Base-by-base conservation (phyloP, 2,329 filamentous ascomycete species). In the Diaporthe capsici region DNA sequence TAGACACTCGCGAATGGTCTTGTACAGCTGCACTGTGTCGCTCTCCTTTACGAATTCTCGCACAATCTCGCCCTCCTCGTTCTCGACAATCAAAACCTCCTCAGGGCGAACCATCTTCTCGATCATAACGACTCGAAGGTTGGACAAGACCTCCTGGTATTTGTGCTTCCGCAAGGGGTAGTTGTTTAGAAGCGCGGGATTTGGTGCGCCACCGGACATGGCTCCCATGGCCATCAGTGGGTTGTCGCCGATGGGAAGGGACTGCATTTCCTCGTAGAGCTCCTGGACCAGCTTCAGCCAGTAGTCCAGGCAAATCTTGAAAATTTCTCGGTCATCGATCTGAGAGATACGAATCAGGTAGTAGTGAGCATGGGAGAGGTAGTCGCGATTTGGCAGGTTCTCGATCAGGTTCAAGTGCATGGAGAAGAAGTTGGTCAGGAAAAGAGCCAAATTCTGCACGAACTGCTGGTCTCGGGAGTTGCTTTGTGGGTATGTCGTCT, bases 81-180 rank as follows among this genome's bases (percentile, higher is more conserved):
- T 99, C 86, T 99, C 97, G n/a, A 99, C 97, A 81, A 99, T 97
- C 80, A 99, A 85, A 12, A 99, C 97, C 86, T 99, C 97, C 86
- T 99, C 97, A 0, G 97, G 97, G 58, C 96, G 92, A 44, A 99
- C 97, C 97, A 99, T 99, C 89, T 98, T 98, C 87, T 99, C 97
- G 77, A 99, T 98, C 97, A 99, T 99, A 79, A 99, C 97, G 34
- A 96, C 94, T 79, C 97, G 93, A 75, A 99, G 89, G 84, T 98
- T 98, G 13, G 96, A 96, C 68, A 99, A 88, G 28, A 99, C 94
- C 82, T 98, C 95, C 78, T 93, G 93, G 85, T 98, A 99, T 86
- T 98, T 98, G 90, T 99, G 96, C 88, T 99, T 99, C 77, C 97
- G 93, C 60, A 99, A 90, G 17, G 96, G 95, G 82, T 98, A 98